phyloP scores from a whole-genome alignment of 805 yeast species.

The Isabelozyma gotoi region DNA sequence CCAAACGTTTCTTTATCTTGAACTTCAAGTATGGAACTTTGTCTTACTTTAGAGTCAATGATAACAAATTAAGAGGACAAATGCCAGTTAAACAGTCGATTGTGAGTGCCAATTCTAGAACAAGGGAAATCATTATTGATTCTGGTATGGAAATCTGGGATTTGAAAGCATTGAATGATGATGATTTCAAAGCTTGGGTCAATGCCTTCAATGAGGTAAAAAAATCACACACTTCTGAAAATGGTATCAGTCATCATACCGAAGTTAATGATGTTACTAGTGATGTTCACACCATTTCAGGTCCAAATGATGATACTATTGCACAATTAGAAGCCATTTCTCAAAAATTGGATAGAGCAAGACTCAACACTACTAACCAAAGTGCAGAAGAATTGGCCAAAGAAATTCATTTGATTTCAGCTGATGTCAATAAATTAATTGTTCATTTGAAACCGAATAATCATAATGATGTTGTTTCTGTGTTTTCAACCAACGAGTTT shows the following conservation, averaged over 20 bases:
- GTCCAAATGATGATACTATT: conserved; percentile 1
- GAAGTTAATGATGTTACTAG: conserved; percentile 7
- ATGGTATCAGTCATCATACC: conserved; percentile 8
- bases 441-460: conserved; percentile 9
- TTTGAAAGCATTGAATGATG: conserved; percentile 61
- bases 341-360: conserved; percentile 20
- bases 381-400: conserved; percentile 2
- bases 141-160: conserved; percentile 96
- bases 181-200: conserved; percentile 81
- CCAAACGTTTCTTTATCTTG: conserved; percentile 78
- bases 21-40: conserved; percentile 81
- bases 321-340: conserved; percentile 17
- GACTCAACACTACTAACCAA: conserved; percentile 5
- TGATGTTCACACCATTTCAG: conserved; percentile 6
- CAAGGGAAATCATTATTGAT: conserved; percentile 74
- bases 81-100: conserved; percentile 83
- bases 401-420: conserved; percentile 10
- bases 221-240: conserved; percentile 13
- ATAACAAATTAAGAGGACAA: conserved; percentile 80
- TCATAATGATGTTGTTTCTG: conserved; percentile 24
- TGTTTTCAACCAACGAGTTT: conserved; percentile 32
- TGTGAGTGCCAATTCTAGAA: conserved; percentile 72
- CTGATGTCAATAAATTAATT: conserved; percentile 19
- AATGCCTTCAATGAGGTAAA: conserved; percentile 66
- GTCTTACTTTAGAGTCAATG: conserved; percentile 75